Percentiles rank a stretch among this genome's conserved stretches.
phyloP scores from a whole-genome alignment of 2,329 filamentous ascomycete genomes.

The Hymenotorrendiella dingleyae region DNA sequence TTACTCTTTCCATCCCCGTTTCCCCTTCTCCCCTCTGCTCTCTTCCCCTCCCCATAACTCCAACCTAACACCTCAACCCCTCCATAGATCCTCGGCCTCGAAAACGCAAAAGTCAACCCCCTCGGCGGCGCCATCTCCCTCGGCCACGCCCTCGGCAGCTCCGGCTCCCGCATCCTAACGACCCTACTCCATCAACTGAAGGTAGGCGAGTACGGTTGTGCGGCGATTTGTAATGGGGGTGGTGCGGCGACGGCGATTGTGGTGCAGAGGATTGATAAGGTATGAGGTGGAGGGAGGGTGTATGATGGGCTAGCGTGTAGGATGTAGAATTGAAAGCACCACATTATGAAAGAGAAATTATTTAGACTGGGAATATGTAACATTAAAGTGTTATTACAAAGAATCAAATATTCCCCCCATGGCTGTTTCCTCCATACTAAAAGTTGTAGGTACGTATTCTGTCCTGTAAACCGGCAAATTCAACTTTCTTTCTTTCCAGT shows the following conservation, averaged over 20 bases:
- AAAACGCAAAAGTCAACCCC: conserved; percentile 76
- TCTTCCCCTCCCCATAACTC: too few relatives aligned
- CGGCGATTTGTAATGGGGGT: conserved; percentile 94
- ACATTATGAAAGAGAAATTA: too few relatives aligned
- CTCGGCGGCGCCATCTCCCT: conserved; percentile 88
- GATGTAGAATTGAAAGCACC: not conserved
- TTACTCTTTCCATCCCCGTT: not conserved
- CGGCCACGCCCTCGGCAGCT: conserved; percentile 89
- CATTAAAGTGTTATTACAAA: too few relatives aligned
- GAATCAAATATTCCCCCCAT: too few relatives aligned
- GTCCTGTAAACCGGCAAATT: too few relatives aligned
- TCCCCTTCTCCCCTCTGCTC: not conserved
- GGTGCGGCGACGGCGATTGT: conserved; percentile 88
- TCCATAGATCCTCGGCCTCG: conserved; percentile 55
- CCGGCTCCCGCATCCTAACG: conserved; percentile 82
- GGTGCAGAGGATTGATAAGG: conserved; percentile 68
- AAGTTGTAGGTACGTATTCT: too few relatives aligned
- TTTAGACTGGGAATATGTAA: too few relatives aligned
- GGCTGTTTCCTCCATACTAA: not conserved
- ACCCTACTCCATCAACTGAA: conserved; percentile 88
- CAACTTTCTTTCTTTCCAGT: too few relatives aligned
- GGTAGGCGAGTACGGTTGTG: conserved; percentile 86
- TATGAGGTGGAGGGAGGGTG: conserved; percentile 3
- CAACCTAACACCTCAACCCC: too few relatives aligned
- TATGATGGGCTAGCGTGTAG: not conserved